A percentile compares a stretch with the other conserved stretches of the same genome.
These are phyloP conservation scores for Fusarium graminum DNA, from an alignment of 2,329 filamentous ascomycete species.

Conservation along the genomic window DNA sequence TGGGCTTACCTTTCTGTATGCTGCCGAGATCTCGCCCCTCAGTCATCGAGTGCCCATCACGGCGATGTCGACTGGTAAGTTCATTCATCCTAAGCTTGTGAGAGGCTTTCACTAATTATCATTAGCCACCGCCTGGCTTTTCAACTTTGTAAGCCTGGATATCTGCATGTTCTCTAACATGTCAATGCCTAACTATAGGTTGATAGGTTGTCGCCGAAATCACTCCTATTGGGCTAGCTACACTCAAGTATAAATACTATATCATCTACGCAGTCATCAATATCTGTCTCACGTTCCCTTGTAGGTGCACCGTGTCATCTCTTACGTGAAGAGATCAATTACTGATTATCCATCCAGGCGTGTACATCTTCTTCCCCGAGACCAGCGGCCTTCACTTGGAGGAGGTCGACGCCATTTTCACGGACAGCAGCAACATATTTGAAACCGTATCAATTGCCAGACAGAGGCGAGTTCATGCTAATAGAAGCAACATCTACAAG, in stretches of 20 bases:
- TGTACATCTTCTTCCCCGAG: conserved; percentile 14
- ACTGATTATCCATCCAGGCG: neutral
- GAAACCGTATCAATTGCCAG: neutral
- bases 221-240: conserved; percentile 12
- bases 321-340: rapidly evolving
- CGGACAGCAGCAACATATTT: neutral
- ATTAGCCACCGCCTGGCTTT: conserved; percentile 5
- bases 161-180: neutral
- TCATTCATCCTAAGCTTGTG: rapidly evolving
- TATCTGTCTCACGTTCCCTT: conserved; percentile 6
- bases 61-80: conserved; percentile 13
- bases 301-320: neutral
- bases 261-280: conserved; percentile 16
- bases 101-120: rapidly evolving
- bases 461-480: rapidly evolving
- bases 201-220: conserved; percentile 19
- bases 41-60: conserved; percentile 16
- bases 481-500: rapidly evolving
- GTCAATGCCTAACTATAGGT: neutral
- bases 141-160: conserved; percentile 5
- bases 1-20: conserved; percentile 10
- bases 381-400: conserved; percentile 8
- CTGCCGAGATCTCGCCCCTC: conserved; percentile 14
- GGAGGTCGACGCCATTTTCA: conserved; percentile 14
- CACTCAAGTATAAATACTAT: conserved; percentile 13